Evolutionary conservation across 805 yeast genomes (phyloP).

Genomic region (Candida andamanensis): DNA sequence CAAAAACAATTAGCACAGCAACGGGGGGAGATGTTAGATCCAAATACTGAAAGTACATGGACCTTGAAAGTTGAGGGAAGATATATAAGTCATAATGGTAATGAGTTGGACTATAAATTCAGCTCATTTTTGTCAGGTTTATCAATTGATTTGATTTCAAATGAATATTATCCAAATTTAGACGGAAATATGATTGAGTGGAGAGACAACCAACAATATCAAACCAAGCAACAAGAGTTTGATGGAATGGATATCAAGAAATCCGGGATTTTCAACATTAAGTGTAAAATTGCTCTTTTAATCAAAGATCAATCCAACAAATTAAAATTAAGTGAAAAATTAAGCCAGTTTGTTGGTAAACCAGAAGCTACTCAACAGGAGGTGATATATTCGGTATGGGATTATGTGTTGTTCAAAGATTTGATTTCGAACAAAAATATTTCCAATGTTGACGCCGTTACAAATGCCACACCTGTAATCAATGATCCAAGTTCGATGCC

Average conservation of each 20-base stretch:
- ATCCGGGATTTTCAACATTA: constrained; percentile 53
- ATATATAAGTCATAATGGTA: constrained; percentile 46
- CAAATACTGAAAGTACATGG: constrained; percentile 56
- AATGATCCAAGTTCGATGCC: constrained; percentile 12
- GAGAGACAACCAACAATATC: constrained; percentile 56
- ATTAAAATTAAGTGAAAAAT: constrained; percentile 55
- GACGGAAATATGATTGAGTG: constrained; percentile 66
- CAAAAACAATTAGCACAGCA: constrained; percentile 27
- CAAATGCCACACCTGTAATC: constrained; percentile 17
- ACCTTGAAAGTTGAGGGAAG: constrained; percentile 86
- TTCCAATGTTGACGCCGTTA: constrained; percentile 35
- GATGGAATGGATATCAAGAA: constrained; percentile 90
- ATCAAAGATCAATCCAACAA: constrained; percentile 71
- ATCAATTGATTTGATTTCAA: constrained; percentile 64
- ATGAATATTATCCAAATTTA: constrained; percentile 33
- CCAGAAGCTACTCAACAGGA: constrained; percentile 83
- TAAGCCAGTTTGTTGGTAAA: constrained; percentile 70
- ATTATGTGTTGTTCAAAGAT: constrained; percentile 65
- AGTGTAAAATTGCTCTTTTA: constrained; percentile 64
- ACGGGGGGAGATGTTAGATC: constrained; percentile 15
- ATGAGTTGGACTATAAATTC: constrained; percentile 42
- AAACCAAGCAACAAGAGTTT: constrained; percentile 34
- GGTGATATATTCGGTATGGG: constrained; percentile 74
- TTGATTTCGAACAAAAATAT: constrained; percentile 34
- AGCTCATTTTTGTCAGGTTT: constrained; percentile 79